Conservation (phyloP, 345 rosid species). For the Euphorbia peplus region DNA sequence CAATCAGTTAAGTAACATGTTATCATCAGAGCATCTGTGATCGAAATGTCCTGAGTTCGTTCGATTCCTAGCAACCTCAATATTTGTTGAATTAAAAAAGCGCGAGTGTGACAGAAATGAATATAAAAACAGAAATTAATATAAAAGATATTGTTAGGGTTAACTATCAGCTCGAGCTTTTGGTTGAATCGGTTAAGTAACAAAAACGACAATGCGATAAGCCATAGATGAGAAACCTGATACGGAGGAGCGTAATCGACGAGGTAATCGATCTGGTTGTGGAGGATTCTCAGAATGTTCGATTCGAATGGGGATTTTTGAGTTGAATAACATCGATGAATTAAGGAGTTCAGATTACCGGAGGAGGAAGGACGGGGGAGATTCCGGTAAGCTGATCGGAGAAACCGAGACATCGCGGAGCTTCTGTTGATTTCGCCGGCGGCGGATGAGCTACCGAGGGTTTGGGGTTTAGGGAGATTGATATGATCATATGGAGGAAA, state of each 20-base stretch:
- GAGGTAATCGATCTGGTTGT: constrained; percentile 56
- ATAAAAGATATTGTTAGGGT: no score
- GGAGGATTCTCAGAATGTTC: constrained; percentile 62
- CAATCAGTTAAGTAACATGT: no score
- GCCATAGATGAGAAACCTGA: constrained; percentile 31
- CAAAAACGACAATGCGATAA: no score
- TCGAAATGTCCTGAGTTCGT: no score
- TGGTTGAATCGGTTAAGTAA: no score
- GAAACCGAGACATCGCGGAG: constrained; percentile 13
- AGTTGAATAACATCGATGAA: constrained; percentile 13
- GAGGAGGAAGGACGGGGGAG: background rate
- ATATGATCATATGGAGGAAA: no score
- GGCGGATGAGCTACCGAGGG: background rate
- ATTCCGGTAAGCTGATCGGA: background rate
- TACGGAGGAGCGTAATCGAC: constrained; percentile 57
- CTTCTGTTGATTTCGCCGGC: background rate
- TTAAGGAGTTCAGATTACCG: background rate
- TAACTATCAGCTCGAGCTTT: no score
- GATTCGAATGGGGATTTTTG: constrained; percentile 48
- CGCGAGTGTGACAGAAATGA: no score
- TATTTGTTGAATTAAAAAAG: no score
- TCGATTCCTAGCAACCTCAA: no score
- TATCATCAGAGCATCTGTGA: no score
- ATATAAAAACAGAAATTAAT: no score
- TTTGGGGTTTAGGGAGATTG: constrained; percentile 1